Evolutionary conservation across 192 early-diverging fungal species (phyloP).

Genomic region (Rhizophlyctis rosea): DNA sequence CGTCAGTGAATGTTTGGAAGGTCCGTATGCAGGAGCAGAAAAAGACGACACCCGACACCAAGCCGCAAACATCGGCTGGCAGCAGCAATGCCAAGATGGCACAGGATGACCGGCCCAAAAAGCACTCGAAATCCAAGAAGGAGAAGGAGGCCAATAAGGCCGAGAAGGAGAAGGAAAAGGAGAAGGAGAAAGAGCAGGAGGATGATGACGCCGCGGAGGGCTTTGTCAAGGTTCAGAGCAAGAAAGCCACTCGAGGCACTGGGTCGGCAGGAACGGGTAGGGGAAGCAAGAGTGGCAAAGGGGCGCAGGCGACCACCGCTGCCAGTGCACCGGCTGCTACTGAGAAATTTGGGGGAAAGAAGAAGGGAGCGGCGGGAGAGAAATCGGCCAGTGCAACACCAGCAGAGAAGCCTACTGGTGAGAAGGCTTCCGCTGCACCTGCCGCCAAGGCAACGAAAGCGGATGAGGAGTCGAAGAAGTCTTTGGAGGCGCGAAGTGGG

Average conservation of each 20-base stretch:
- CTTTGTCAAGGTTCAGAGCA: slow-evolving; percentile 36
- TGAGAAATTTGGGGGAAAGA: too few species aligned
- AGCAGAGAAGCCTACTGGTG: too few species aligned
- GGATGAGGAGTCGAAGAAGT: too few species aligned
- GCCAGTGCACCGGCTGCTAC: neutral
- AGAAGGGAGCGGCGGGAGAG: too few species aligned
- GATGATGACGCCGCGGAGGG: slow-evolving; percentile 37
- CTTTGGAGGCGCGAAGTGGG: too few species aligned
- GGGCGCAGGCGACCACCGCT: neutral
- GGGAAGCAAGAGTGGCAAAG: slow-evolving; percentile 16
- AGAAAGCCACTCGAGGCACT: too few species aligned
- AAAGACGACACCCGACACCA: slow-evolving; percentile 9
- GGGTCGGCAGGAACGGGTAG: slow-evolving; percentile 10
- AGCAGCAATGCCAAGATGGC: neutral
- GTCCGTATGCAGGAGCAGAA: slow-evolving; percentile 38
- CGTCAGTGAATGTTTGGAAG: slow-evolving; percentile 53
- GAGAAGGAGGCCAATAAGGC: slow-evolving; percentile 17
- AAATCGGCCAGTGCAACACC: too few species aligned
- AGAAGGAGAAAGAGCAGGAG: slow-evolving; percentile 33
- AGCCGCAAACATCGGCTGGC: neutral
- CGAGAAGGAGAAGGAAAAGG: slow-evolving; percentile 18
- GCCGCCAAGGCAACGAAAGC: too few species aligned
- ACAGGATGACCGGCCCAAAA: neutral
- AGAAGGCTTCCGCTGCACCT: too few species aligned
- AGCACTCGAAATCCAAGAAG: neutral